Conservation (phyloP, 768 basidiomycete species). For the Collybiopsis confluens region DNA sequence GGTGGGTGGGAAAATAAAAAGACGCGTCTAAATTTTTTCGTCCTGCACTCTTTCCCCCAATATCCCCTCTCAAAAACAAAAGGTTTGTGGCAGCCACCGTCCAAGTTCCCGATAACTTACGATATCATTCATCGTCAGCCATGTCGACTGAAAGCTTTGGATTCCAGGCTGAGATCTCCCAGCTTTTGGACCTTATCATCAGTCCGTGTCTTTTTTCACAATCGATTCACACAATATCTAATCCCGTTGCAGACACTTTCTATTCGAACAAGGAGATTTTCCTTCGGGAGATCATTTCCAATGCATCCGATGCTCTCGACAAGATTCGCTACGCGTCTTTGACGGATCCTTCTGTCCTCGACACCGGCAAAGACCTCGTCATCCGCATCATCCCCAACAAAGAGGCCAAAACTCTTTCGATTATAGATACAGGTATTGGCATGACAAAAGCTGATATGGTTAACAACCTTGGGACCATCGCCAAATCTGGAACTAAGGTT, state of each 20-base stretch:
- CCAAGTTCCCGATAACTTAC: not conserved
- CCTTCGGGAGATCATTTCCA: constrained; percentile 97
- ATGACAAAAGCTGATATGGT: constrained; percentile 99
- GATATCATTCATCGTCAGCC: constrained; percentile 18
- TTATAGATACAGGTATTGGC: constrained; percentile 96
- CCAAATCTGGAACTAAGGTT: constrained; percentile 92
- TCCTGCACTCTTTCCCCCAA: not conserved
- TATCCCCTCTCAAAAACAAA: not conserved
- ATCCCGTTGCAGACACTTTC: constrained; percentile 76
- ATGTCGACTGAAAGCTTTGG: constrained; percentile 88
- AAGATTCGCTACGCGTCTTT: constrained; percentile 97
- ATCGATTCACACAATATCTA: not conserved
- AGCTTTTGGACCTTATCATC: constrained; percentile 98
- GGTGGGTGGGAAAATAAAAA: not conserved
- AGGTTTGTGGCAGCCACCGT: not conserved
- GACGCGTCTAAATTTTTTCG: not conserved
- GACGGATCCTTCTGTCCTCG: constrained; percentile 88
- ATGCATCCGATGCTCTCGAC: constrained; percentile 96
- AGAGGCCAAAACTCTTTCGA: constrained; percentile 85
- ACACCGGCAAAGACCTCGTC: constrained; percentile 86
- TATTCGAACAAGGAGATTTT: constrained; percentile 99
- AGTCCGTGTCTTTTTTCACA: constrained; percentile 47
- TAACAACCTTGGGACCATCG: constrained; percentile 97
- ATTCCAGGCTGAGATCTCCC: constrained; percentile 99
- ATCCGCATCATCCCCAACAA: constrained; percentile 95